Base-by-base conservation (phyloP, 768 basidiomycete genomes). In the Russula griseocarnosa region DNA sequence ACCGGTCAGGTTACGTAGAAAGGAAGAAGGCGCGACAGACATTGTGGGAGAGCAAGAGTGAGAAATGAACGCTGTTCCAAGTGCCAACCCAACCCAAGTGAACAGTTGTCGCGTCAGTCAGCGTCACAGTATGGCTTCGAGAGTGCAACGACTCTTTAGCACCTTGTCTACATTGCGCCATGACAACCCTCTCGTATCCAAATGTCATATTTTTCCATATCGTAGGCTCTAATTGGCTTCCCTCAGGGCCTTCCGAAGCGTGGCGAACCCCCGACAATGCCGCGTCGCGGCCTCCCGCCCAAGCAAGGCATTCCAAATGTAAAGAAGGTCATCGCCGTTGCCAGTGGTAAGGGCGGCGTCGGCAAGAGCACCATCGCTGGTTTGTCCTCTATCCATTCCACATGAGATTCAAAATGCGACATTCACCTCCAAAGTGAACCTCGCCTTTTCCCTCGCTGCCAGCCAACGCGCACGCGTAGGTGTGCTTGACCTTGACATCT, bases 331-430 rank as follows among this genome's bases (percentile, higher is more conserved):
- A 71, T 98, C 5, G 88, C 83, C 2, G 92, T 98, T 0, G 90
- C 94, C 9, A 92, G 90, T 67, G 95, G 94, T 5, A 98, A 98
- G 72, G 96, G 96, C 28, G 95, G 95, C 2, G 95, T 97, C 20
- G 95, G 95, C 20, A 98, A 97, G 76, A 94, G 92, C 66, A 98
- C 94, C 0, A 79, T 98, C 36, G 92, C 94, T 61, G 89, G 94
- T 94, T 66, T 44, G 81, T 71, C 24, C 34, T 42, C 32, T 32
- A 49, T 34, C 32, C 28, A 13, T 55, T 5, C 38, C 13, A 42
- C n/a, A 16, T 26, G 46, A 42, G 18, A 56, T 57, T 57, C 47
- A 49, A 50, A 30, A 38, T n/a, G 30, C 20, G 42, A 57, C 6
- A 30, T 32, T 36, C 51, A 26, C 28, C 22, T 49, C 22, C 28